Conservation (phyloP, 2,329 filamentous ascomycete species). For the Raffaelea albimanens region DNA sequence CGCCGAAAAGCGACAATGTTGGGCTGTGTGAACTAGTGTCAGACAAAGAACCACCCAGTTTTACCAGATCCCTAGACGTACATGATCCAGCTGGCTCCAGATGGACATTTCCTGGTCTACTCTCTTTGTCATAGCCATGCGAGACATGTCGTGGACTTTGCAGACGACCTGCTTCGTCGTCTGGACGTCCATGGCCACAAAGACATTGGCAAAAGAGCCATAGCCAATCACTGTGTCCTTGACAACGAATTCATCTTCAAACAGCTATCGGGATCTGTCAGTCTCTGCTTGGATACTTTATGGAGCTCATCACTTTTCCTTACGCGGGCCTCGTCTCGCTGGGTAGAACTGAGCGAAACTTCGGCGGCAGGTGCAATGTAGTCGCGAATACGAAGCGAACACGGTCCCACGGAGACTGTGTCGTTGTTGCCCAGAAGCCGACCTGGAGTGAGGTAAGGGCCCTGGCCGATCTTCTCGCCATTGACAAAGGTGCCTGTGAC, state of each 20-base stretch:
- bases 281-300: no score
- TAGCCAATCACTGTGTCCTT: conserved; percentile 40
- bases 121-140: conserved; percentile 13
- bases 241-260: conserved; percentile 37
- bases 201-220: conserved; percentile 44
- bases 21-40: conserved; percentile 34
- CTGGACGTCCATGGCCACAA: conserved; percentile 40
- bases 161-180: conserved; percentile 56
- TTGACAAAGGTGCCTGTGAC: conserved; percentile 46
- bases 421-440: conserved; percentile 43
- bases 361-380: conserved; percentile 3
- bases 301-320: no score
- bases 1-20: conserved; percentile 44
- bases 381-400: conserved; percentile 26
- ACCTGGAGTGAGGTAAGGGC: conserved; percentile 26
- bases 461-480: conserved; percentile 30
- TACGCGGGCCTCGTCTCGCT: conserved; percentile 25
- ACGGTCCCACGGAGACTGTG: conserved; percentile 28
- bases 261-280: conserved; percentile 23
- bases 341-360: conserved; percentile 15
- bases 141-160: conserved; percentile 50
- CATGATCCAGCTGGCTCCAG: conserved; percentile 43
- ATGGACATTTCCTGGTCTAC: conserved; percentile 42
- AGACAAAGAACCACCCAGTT: no score
- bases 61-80: no score